Percentiles rank a stretch among this genome's conserved stretches.
Conservation (phyloP, 495 filamentous ascomycete genomes). For the Neurospora tetraspora region DNA sequence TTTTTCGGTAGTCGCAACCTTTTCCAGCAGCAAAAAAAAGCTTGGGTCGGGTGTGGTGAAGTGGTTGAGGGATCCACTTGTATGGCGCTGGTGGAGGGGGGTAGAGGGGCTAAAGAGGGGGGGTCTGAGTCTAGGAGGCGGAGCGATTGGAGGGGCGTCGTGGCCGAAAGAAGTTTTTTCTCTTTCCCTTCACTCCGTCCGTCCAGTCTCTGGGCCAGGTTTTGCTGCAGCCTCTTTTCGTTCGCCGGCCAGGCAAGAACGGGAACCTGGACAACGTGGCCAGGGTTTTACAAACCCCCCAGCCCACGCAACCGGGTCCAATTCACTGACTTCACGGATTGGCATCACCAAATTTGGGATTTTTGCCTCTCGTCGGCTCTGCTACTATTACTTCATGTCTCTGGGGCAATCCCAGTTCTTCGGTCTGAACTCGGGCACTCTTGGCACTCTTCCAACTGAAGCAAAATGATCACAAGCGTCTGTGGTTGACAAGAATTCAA, state of each 20-base stretch:
- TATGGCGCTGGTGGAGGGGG: slow-evolving; percentile 12
- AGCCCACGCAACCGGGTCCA: neutral
- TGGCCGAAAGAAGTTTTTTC: slow-evolving; percentile 20
- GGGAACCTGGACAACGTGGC: neutral
- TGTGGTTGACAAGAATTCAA: neutral
- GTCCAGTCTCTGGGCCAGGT: slow-evolving; percentile 7
- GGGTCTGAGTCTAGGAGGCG: neutral
- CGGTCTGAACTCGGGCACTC: neutral
- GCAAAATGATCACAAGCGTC: neutral
- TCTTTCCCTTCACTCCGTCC: slow-evolving; percentile 1
- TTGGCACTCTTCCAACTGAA: neutral
- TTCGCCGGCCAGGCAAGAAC: neutral
- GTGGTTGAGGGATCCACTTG: slow-evolving; percentile 4
- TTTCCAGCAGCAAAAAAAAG: neutral
- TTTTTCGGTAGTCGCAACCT: neutral
- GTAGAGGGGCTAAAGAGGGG: neutral
- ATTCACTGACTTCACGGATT: neutral
- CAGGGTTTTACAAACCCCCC: neutral
- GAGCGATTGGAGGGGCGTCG: slow-evolving; percentile 5
- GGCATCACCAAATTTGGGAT: neutral
- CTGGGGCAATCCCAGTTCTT: slow-evolving; percentile 2
- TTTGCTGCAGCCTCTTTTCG: slow-evolving; percentile 3
- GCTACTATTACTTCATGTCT: neutral
- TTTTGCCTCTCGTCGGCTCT: neutral
- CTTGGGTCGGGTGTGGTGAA: slow-evolving; percentile 2